Conservation (phyloP, 257 asterid genomes). For the Dorcoceras hygrometricum region DNA sequence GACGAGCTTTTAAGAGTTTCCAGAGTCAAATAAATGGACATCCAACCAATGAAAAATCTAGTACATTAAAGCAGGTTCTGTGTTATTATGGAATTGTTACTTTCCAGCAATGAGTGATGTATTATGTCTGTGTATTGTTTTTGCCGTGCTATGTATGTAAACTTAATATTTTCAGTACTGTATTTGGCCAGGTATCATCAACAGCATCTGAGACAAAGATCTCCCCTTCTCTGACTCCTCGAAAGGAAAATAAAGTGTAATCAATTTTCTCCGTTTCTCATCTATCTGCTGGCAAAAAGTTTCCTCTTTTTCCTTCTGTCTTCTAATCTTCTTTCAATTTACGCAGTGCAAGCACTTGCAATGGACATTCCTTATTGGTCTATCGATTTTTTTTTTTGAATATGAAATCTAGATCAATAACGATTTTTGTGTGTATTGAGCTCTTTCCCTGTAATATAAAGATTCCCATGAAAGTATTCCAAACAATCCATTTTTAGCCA, state of each 20-base stretch:
- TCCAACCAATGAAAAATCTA: constrained; percentile 36
- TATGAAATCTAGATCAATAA: neutral
- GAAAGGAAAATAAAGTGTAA: constrained; percentile 65
- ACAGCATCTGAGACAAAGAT: constrained; percentile 41
- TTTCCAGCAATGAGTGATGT: neutral
- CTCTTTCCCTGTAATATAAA: neutral
- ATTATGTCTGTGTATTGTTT: constrained; percentile 1
- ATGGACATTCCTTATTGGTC: neutral
- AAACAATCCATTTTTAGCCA: constrained; percentile 1
- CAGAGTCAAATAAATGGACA: constrained; percentile 55
- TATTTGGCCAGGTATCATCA: constrained; percentile 44
- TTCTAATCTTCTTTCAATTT: neutral
- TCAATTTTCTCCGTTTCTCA: neutral
- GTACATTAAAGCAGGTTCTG: constrained; percentile 44
- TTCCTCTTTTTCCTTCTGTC: neutral
- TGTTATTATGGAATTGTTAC: constrained; percentile 3
- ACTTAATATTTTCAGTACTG: constrained; percentile 16
- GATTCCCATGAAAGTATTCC: neutral
- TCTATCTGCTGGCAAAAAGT: neutral
- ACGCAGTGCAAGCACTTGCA: neutral
- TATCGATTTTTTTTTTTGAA: neutral
- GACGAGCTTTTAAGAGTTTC: constrained; percentile 80
- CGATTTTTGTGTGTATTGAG: neutral
- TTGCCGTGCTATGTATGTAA: neutral
- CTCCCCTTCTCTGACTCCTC: constrained; percentile 38